Evolutionary conservation across 371 early-diverging fungal species (phyloP).

Genomic region (Apophysomyces trapeziformis): DNA sequence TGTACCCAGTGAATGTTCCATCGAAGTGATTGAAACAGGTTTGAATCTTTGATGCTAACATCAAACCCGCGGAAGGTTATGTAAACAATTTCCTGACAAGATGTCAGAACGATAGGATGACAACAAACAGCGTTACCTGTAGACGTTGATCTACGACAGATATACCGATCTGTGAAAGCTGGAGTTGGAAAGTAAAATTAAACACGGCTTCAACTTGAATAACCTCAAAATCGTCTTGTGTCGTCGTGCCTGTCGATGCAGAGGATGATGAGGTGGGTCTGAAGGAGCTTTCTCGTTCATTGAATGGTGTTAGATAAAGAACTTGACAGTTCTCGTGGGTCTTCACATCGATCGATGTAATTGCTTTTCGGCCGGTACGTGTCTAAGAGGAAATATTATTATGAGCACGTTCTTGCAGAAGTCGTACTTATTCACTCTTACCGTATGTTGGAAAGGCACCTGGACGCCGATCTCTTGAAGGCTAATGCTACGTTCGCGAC

Average conservation of each 20-base stretch:
- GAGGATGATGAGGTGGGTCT: slow-evolving; percentile 40
- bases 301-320: slow-evolving; percentile 76
- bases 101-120: background rate
- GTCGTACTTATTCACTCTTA: slow-evolving; percentile 20
- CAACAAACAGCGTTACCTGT: slow-evolving; percentile 23
- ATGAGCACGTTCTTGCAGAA: background rate
- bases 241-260: slow-evolving; percentile 24
- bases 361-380: slow-evolving; percentile 39
- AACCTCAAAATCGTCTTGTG: slow-evolving; percentile 63
- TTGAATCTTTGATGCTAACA: slow-evolving; percentile 77
- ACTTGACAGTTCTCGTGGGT: slow-evolving; percentile 85
- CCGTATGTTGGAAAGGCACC: slow-evolving; percentile 80
- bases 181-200: slow-evolving; percentile 67
- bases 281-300: slow-evolving; percentile 65
- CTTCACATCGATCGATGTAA: slow-evolving; percentile 83
- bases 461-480: slow-evolving; percentile 91
- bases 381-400: background rate
- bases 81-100: slow-evolving; percentile 81
- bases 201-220: slow-evolving; percentile 61
- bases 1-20: slow-evolving; percentile 87
- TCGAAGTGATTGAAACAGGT: slow-evolving; percentile 72
- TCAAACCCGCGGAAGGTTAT: slow-evolving; percentile 76
- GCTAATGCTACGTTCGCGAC: slow-evolving; percentile 77
- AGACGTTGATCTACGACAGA: slow-evolving; percentile 78
- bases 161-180: slow-evolving; percentile 88